Base-by-base conservation (phyloP, 805 yeast genomes). In the Starmerella apicola region DNA sequence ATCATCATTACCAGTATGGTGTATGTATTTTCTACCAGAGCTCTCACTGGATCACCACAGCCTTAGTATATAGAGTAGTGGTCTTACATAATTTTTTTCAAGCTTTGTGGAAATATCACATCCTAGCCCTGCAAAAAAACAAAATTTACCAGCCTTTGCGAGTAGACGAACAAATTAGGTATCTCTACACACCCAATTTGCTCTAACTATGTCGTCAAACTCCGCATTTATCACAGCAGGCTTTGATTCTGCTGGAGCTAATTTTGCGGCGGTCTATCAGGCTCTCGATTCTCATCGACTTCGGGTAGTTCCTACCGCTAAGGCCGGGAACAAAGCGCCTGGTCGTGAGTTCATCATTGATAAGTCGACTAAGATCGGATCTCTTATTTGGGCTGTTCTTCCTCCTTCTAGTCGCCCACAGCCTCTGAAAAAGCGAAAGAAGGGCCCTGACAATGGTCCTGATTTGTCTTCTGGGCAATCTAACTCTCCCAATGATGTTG, bases 211-310 rank as follows among this genome's bases (percentile, higher is more conserved):
- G 38, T 25, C 34, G 21, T 27, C 44, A 27, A 10, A 30, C 29
- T 26, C 42, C 20, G 34, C 43, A 22, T 48, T 53, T 32, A 35
- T 54, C 18, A 43, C 51, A 16, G 50, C 59, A 10, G 44, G 60
- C 29, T 82, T 76, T 55, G 88, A 83, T 57, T 67, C 75, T 10
- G 59, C 71, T 1, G 76, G 79, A n/a, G 64, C 70, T 32, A 68
- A 67, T 52, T 67, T 76, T 50, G 84, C 86, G 20, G 71, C 75
- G 33, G 82, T 73, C 1, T 62, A 73, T 17, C 71, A 74, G 26
- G 78, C 83, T 1, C 67, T 83, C 43, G 88, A 81, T 56, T 65
- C 76, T 4, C 88, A 80, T 52, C 74, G 75, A 48, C 61, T 83
- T 28, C 66, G 76, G 41, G 81, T 80, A 2, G 37, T 41, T 8